These are phyloP conservation scores for Metschnikowia lunata DNA, from an alignment of 805 yeast genomes.

Conservation along the genomic window DNA sequence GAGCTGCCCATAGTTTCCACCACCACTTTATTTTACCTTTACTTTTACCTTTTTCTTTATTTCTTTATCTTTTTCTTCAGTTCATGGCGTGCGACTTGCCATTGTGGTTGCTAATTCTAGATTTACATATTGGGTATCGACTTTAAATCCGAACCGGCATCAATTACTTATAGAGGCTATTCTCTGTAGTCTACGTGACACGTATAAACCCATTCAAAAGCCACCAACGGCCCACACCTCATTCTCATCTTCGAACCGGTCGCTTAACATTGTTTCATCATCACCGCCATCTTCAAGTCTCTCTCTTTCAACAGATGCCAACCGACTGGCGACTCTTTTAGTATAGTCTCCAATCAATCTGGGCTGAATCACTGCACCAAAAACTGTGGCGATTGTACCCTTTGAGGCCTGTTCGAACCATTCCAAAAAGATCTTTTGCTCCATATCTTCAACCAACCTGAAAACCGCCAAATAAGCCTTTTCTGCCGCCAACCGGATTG, in stretches of 20 bases:
- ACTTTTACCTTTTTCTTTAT: background rate
- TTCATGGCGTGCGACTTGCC: too few relatives aligned
- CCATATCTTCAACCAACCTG: constrained; percentile 63
- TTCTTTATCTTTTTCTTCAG: too few relatives aligned
- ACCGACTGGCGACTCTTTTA: constrained; percentile 80
- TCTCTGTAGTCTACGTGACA: background rate
- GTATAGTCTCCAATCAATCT: constrained; percentile 87
- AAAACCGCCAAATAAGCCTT: constrained; percentile 76
- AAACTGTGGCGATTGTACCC: constrained; percentile 36
- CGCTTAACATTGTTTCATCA: constrained; percentile 77
- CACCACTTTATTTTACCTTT: background rate
- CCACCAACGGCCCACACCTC: constrained; percentile 90
- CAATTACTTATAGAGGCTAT: too few relatives aligned
- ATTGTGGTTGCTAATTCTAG: too few relatives aligned
- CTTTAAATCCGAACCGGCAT: too few relatives aligned
- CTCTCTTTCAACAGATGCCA: constrained; percentile 84
- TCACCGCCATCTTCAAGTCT: constrained; percentile 89
- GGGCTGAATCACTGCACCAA: constrained; percentile 47
- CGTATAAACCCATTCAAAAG: background rate
- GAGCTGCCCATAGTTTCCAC: background rate
- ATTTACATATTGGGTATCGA: too few relatives aligned
- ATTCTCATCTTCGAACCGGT: constrained; percentile 76
- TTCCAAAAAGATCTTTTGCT: constrained; percentile 45
- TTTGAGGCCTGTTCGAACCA: constrained; percentile 55
- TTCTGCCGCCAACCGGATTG: constrained; percentile 92